Conservation (phyloP, 805 yeast species). For the Yarrowia osloensis region DNA sequence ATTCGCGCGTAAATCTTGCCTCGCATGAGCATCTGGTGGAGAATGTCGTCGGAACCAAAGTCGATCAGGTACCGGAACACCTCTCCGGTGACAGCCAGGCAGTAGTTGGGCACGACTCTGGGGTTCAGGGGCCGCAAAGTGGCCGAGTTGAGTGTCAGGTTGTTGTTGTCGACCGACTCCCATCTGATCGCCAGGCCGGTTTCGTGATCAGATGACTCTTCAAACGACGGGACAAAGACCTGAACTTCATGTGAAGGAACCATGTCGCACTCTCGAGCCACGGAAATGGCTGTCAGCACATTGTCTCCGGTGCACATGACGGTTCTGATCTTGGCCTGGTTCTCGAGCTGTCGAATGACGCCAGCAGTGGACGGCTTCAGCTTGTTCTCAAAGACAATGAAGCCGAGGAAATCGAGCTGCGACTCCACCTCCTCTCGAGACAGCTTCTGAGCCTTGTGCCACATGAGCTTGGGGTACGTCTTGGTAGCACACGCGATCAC, state of each 20-base stretch:
- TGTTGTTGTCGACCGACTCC: conserved; percentile 50
- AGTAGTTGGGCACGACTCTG: conserved; percentile 48
- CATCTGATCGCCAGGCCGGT: conserved; percentile 39
- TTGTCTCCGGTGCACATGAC: conserved; percentile 99
- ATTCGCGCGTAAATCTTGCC: conserved; percentile 87
- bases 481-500: conserved; percentile 93
- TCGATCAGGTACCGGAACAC: conserved; percentile 75
- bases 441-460: conserved; percentile 50
- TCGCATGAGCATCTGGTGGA: conserved; percentile 64
- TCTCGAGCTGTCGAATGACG: conserved; percentile 57
- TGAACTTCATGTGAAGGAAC: conserved; percentile 48
- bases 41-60: conserved; percentile 45
- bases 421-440: conserved; percentile 68
- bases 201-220: conserved; percentile 45
- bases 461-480: conserved; percentile 47
- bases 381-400: conserved; percentile 89
- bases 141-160: conserved; percentile 58
- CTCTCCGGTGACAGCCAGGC: conserved; percentile 90
- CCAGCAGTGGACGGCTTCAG: conserved; percentile 67
- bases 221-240: conserved; percentile 66
- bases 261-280: conserved; percentile 80
- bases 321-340: conserved; percentile 72
- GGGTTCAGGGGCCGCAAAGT: conserved; percentile 55
- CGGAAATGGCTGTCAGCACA: conserved; percentile 90
- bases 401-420: conserved; percentile 75